These are phyloP conservation scores for Corymbia calophylla DNA, from an alignment of 441 rosid species.

Conservation along the genomic window DNA sequence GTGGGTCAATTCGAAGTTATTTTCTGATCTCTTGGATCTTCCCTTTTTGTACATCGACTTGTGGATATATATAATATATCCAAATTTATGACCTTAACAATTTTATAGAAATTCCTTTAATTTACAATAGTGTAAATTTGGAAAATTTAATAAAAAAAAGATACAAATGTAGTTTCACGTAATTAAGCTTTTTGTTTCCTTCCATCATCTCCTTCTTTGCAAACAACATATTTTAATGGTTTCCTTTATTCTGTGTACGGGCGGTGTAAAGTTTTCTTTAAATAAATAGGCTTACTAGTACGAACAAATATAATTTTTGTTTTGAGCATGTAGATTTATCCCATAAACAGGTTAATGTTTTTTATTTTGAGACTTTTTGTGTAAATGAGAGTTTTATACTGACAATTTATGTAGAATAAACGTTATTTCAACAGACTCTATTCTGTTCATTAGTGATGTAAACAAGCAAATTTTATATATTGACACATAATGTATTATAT, in stretches of 20 bases:
- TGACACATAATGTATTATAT: too few relatives aligned
- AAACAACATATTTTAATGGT: neutral
- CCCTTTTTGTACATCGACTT: too few relatives aligned
- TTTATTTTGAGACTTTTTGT: neutral
- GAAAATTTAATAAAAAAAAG: too few relatives aligned
- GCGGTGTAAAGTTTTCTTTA: neutral
- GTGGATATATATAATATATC: neutral
- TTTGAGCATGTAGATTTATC: neutral
- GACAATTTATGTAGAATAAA: neutral
- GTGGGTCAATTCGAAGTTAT: neutral
- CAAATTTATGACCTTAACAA: neutral
- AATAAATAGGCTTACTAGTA: too few relatives aligned
- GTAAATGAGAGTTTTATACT: too few relatives aligned
- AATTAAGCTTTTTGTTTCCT: neutral
- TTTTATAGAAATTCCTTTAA: neutral
- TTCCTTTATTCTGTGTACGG: neutral
- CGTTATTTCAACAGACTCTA: neutral
- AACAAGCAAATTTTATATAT: too few relatives aligned
- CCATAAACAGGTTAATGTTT: neutral
- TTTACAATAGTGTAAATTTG: neutral
- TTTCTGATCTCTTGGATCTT: neutral
- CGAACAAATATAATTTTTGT: neutral
- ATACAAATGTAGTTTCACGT: too few relatives aligned
- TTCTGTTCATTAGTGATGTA: neutral
- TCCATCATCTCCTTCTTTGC: neutral